Evolutionary conservation across 2,329 filamentous ascomycete species (phyloP).

Genomic region (Sporothrix curviconia): DNA sequence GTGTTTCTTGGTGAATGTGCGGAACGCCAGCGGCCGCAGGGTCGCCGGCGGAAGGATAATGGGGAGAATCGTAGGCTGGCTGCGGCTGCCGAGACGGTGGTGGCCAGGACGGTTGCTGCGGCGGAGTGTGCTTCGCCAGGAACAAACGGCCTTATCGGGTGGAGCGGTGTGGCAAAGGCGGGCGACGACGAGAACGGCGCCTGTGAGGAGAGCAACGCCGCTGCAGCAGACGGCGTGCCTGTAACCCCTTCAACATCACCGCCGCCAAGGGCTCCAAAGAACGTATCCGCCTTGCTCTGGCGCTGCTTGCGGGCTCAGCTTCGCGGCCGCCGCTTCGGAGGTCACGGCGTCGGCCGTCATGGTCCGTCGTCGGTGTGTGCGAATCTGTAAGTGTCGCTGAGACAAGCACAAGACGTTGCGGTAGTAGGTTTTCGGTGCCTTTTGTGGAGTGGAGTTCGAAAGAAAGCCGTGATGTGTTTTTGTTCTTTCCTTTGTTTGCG

Average conservation of each 20-base stretch:
- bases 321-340: constrained; percentile 12
- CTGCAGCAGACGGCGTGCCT: constrained; percentile 19
- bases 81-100: constrained; percentile 69
- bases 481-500: too few species aligned
- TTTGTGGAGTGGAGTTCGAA: too few species aligned
- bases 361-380: neutral
- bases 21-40: constrained; percentile 82
- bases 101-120: constrained; percentile 80
- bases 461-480: too few species aligned
- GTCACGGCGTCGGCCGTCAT: constrained; percentile 22
- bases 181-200: constrained; percentile 82
- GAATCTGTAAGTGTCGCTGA: too few species aligned
- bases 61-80: constrained; percentile 61
- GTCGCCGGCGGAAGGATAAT: constrained; percentile 84
- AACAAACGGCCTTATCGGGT: constrained; percentile 63
- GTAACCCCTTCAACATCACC: constrained; percentile 27
- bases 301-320: constrained; percentile 24
- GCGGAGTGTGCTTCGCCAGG: constrained; percentile 43
- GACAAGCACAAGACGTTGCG: neutral
- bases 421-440: too few species aligned
- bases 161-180: constrained; percentile 78
- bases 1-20: constrained; percentile 96
- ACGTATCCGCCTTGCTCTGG: constrained; percentile 29
- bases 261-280: constrained; percentile 28
- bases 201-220: constrained; percentile 34